Evolutionary conservation across 78 protist genomes (phyloP).

Genomic region (Cavenderia fasciculata): DNA sequence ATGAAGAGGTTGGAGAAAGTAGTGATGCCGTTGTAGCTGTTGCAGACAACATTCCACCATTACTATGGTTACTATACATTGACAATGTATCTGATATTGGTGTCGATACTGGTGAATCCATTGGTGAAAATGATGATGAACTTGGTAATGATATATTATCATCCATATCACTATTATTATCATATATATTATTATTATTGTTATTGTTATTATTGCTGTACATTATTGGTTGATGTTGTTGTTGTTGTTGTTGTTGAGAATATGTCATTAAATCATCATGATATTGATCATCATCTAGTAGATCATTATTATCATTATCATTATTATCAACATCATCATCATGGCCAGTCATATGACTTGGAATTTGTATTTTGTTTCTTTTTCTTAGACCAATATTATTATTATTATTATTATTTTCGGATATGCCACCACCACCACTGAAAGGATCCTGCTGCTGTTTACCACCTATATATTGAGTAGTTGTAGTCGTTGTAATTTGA

Average conservation of each 20-base stretch:
- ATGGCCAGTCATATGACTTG: conserved; percentile 18
- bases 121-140: not conserved
- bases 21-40: not conserved
- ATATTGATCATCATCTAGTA: not conserved
- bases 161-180: not conserved
- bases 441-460: not conserved
- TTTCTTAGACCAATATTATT: not conserved
- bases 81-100: conserved; percentile 1
- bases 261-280: not conserved
- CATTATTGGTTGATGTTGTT: not conserved
- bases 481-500: not conserved
- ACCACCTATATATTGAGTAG: not conserved
- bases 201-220: conserved; percentile 13
- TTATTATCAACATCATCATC: not conserved
- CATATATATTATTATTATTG: not conserved
- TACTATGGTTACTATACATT: too few relatives aligned
- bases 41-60: too few relatives aligned
- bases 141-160: not conserved
- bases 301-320: not conserved
- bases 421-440: too few relatives aligned
- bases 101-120: not conserved
- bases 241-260: conserved; percentile 2
- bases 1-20: not conserved
- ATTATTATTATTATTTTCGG: conserved; percentile 11
- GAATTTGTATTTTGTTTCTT: not conserved